These are phyloP conservation scores for Ailanthus altissimus DNA, from an alignment of 345 rosid species.

Conservation along the genomic window DNA sequence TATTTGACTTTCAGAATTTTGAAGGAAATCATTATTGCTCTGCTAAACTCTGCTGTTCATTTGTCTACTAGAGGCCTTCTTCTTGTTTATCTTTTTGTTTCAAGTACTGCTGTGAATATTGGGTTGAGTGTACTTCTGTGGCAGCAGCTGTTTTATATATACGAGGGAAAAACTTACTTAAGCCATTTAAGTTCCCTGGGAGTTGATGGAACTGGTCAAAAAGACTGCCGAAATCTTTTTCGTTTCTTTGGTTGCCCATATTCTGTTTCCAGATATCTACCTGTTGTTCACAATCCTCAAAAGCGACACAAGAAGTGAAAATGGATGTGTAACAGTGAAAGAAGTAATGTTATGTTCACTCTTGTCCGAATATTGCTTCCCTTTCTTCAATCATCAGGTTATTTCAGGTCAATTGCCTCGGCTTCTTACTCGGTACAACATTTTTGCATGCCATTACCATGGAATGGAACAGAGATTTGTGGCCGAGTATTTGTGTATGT, in stretches of 20 bases:
- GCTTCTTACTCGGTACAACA: too few species aligned
- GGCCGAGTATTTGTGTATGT: too few species aligned
- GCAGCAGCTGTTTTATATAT: constrained; percentile 83
- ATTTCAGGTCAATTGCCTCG: too few species aligned
- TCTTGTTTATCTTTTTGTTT: constrained; percentile 70
- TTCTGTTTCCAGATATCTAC: constrained; percentile 52
- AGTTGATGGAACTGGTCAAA: constrained; percentile 44
- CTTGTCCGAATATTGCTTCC: neutral
- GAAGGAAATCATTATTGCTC: constrained; percentile 50
- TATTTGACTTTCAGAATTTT: constrained; percentile 36
- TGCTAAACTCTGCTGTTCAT: constrained; percentile 50
- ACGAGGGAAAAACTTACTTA: constrained; percentile 76
- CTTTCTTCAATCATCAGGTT: too few species aligned
- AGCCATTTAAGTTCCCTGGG: constrained; percentile 63
- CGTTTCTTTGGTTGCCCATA: constrained; percentile 72
- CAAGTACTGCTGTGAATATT: constrained; percentile 66
- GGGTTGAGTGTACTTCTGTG: constrained; percentile 75
- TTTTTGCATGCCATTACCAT: too few species aligned
- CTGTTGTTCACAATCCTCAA: constrained; percentile 39
- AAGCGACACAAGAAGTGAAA: constrained; percentile 70
- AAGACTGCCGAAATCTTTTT: constrained; percentile 65
- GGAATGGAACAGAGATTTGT: too few species aligned
- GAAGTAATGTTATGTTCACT: neutral
- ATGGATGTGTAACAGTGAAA: neutral
- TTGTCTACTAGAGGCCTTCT: constrained; percentile 69